phyloP scores from a whole-genome alignment of 1,139 yeast species.

The Nakaseomyces sp. region DNA sequence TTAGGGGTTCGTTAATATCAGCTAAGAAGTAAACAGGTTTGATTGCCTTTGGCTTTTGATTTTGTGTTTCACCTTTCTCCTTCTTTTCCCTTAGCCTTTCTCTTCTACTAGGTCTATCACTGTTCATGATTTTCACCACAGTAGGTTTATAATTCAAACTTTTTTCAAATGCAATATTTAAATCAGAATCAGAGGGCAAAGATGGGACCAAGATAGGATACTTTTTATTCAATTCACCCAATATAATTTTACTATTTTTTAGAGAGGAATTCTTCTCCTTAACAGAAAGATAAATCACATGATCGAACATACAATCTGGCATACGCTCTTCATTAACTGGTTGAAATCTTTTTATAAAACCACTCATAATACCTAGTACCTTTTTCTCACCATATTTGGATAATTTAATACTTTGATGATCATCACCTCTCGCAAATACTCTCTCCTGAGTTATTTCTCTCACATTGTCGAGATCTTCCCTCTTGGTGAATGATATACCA shows the following conservation, averaged over 20 bases:
- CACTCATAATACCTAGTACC: slow-evolving; percentile 57
- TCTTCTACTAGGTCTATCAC: slow-evolving; percentile 20
- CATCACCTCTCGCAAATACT: slow-evolving; percentile 67
- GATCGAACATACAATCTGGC: slow-evolving; percentile 67
- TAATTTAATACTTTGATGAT: slow-evolving; percentile 76
- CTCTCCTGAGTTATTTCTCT: slow-evolving; percentile 47
- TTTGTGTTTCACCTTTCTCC: slow-evolving; percentile 13
- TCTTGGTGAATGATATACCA: slow-evolving; percentile 60
- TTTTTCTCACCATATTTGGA: slow-evolving; percentile 38
- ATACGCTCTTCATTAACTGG: slow-evolving; percentile 37
- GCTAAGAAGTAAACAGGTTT: slow-evolving; percentile 38
- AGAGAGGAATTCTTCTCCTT: slow-evolving; percentile 40
- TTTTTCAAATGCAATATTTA: slow-evolving; percentile 37
- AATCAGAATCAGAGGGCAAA: slow-evolving; percentile 38
- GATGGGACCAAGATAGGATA: slow-evolving; percentile 42
- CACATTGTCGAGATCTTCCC: slow-evolving; percentile 27
- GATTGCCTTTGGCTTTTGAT: slow-evolving; percentile 12
- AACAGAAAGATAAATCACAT: slow-evolving; percentile 49
- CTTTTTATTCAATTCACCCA: slow-evolving; percentile 34
- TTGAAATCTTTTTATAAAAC: slow-evolving; percentile 65
- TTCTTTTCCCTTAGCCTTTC: slow-evolving; percentile 11
- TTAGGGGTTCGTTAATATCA: slow-evolving; percentile 18
- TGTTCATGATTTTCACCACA: slow-evolving; percentile 35
- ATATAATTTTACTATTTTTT: slow-evolving; percentile 41
- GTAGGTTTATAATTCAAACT: slow-evolving; percentile 50